Percentiles rank a stretch among this genome's conserved stretches.
Conservation (phyloP, 2,329 filamentous ascomycete species). For the Daldinia sp. region DNA sequence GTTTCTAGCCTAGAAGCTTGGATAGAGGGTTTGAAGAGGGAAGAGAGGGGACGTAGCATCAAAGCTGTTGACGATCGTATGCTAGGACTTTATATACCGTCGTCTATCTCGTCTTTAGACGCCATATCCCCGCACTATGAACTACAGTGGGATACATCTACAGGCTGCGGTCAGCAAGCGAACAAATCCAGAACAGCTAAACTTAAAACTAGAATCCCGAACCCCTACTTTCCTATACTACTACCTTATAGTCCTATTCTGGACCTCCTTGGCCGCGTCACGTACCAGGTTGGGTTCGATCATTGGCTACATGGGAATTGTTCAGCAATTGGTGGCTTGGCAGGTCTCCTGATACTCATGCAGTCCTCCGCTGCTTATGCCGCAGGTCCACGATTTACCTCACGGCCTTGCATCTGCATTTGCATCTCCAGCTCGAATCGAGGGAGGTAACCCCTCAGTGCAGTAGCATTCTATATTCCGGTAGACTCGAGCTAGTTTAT, state of each 20-base stretch:
- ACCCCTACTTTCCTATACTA: conserved; percentile 8
- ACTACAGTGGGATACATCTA: conserved; percentile 35
- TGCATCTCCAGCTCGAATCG: not conserved
- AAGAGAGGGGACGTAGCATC: conserved; percentile 1
- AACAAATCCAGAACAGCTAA: conserved; percentile 31
- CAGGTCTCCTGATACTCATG: conserved; percentile 4
- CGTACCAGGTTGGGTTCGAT: conserved; percentile 1
- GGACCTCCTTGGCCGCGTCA: conserved; percentile 28
- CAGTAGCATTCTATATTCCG: not conserved
- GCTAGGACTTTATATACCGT: conserved; percentile 24
- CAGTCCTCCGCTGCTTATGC: conserved; percentile 6
- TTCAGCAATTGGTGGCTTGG: conserved; percentile 13
- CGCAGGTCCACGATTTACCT: not conserved
- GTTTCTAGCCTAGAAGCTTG: conserved; percentile 6
- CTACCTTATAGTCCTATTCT: conserved; percentile 14
- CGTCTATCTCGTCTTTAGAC: conserved; percentile 11
- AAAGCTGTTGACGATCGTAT: conserved; percentile 16
- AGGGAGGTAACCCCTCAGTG: not conserved
- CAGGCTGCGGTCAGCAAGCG: conserved; percentile 37
- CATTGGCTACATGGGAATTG: conserved; percentile 18
- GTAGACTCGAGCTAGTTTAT: not conserved
- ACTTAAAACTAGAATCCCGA: conserved; percentile 30
- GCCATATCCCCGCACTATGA: conserved; percentile 33
- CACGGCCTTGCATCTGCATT: not conserved
- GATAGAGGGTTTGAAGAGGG: not conserved